Percentiles rank a stretch among this genome's conserved stretches.
Conservation (phyloP, 192 early-diverging fungal species). For the Coemansia umbellata region DNA sequence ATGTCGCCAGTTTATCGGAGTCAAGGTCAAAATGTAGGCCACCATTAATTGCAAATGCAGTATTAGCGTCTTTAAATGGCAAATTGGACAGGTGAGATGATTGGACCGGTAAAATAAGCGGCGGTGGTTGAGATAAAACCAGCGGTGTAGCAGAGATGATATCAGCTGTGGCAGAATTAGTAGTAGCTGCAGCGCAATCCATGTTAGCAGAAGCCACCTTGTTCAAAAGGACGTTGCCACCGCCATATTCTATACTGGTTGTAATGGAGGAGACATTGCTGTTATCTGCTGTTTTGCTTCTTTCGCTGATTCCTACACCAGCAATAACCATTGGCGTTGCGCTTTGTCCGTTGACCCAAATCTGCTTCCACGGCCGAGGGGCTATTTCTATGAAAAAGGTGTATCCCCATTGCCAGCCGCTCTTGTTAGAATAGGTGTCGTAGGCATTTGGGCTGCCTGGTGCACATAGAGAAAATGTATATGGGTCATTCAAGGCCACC, state of each 20-base stretch:
- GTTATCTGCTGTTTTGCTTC: background rate
- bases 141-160: no score
- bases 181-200: background rate
- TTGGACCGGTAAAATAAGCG: constrained; percentile 34
- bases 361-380: constrained; percentile 37
- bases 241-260: no score
- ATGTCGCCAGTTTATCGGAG: background rate
- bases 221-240: no score
- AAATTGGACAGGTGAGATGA: constrained; percentile 25
- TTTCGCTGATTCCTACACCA: background rate
- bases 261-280: no score
- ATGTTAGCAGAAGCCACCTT: background rate
- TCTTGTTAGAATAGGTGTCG: background rate
- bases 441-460: background rate
- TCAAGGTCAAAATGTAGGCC: constrained; percentile 22
- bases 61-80: constrained; percentile 20
- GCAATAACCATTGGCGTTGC: background rate
- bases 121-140: constrained; percentile 6
- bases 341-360: constrained; percentile 19
- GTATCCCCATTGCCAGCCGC: background rate
- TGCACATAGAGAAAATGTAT: constrained; percentile 15
- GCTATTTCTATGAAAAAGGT: constrained; percentile 16
- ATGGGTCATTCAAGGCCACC: constrained; percentile 11
- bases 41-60: constrained; percentile 18
- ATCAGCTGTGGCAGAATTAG: no score